A percentile compares a stretch with the other conserved stretches of the same genome.
Conservation (phyloP, 768 basidiomycete genomes). For the Boletus reticulatus region DNA sequence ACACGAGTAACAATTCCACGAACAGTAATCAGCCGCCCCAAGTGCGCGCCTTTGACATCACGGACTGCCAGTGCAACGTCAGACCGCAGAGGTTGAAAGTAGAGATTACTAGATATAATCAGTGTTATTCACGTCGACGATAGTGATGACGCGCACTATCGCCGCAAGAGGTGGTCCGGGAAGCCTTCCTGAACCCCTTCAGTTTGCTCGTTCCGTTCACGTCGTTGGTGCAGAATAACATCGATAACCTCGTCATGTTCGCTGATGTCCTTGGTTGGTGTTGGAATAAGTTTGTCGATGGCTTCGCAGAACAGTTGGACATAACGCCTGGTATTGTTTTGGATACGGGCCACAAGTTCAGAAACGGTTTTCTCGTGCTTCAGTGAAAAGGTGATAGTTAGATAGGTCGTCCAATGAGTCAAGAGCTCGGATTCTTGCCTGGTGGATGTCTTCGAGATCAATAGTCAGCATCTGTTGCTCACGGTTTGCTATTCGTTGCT, state of each 20-base stretch:
- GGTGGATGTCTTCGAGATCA: constrained; percentile 83
- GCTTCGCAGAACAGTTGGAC: constrained; percentile 85
- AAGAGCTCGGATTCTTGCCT: constrained; percentile 42
- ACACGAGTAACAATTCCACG: constrained; percentile 98
- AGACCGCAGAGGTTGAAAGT: constrained; percentile 84
- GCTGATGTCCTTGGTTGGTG: constrained; percentile 85
- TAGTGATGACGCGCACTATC: constrained; percentile 74
- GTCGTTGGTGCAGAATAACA: constrained; percentile 91
- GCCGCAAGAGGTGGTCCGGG: constrained; percentile 85
- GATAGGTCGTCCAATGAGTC: not conserved
- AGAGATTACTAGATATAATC: constrained; percentile 70
- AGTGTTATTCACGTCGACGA: not conserved
- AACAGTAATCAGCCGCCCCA: constrained; percentile 94
- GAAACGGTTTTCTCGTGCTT: constrained; percentile 69
- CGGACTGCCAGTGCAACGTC: constrained; percentile 85
- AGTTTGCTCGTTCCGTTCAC: constrained; percentile 81
- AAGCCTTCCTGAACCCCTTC: constrained; percentile 77
- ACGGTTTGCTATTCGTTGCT: constrained; percentile 94
- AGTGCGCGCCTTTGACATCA: constrained; percentile 78
- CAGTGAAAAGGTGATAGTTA: constrained; percentile 5
- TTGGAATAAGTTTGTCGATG: constrained; percentile 86
- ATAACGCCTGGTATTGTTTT: constrained; percentile 87
- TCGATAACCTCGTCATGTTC: constrained; percentile 95
- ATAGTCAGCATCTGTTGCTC: constrained; percentile 88
- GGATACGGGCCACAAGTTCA: constrained; percentile 80